A percentile compares a stretch with the other conserved stretches of the same genome.
Conservation (phyloP, 306 rosid genomes). For the Trichosanthes truncata region DNA sequence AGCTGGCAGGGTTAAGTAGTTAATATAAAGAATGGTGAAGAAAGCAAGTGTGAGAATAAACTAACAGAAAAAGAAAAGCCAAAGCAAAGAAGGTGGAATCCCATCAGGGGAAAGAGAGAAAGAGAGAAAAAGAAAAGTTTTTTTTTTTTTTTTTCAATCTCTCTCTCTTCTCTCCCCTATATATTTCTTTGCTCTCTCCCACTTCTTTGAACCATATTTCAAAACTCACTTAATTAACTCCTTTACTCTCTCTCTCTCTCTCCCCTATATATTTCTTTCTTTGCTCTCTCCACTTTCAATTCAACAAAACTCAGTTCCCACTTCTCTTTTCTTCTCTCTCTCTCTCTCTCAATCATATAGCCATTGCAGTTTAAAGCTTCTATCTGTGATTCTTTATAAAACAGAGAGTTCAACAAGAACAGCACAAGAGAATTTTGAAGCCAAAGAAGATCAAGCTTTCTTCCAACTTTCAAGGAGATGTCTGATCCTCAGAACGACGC, state of each 20-base stretch:
- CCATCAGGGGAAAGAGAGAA: not conserved
- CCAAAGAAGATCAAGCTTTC: not conserved
- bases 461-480: constrained; percentile 7
- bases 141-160: no score
- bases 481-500: constrained; percentile 31
- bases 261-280: no score
- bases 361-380: not conserved
- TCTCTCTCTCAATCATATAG: no score
- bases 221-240: not conserved
- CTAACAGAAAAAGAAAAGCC: constrained; percentile 34
- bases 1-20: not conserved
- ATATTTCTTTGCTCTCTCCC: constrained; percentile 3
- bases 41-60: constrained; percentile 17
- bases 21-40: constrained; percentile 11
- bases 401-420: constrained; percentile 31
- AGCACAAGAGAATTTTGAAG: constrained; percentile 15
- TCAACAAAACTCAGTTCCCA: not conserved
- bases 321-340: no score
- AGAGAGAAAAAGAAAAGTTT: not conserved
- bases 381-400: constrained; percentile 16
- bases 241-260: not conserved
- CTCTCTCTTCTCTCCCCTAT: not conserved
- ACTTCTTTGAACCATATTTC: not conserved
- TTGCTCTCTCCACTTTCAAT: no score
- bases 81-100: constrained; percentile 12